phyloP scores from a whole-genome alignment of 176 grass and related monocot genomes.

The Microstegium vimineum region DNA sequence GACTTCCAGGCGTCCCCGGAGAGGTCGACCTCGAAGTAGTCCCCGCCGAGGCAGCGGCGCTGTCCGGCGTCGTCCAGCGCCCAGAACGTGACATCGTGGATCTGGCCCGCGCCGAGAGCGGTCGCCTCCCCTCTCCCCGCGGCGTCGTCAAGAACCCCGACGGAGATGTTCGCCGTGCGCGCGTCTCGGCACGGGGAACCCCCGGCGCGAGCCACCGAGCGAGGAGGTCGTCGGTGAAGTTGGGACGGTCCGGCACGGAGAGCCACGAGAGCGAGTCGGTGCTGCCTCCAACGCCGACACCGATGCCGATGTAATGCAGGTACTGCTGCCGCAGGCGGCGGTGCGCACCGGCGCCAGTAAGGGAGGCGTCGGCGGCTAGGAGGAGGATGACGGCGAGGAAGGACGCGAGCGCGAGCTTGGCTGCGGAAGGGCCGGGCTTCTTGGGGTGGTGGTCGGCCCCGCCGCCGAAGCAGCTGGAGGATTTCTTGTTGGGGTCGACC shows the following conservation, averaged over 20 bases:
- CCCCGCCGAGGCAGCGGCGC: conserved; percentile 74
- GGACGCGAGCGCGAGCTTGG: conserved; percentile 44
- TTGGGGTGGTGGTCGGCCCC: conserved; percentile 7
- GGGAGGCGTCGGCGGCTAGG: conserved; percentile 36
- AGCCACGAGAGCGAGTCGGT: conserved; percentile 47
- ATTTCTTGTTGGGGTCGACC: neutral
- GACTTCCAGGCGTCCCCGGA: conserved; percentile 72
- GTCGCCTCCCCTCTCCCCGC: neutral
- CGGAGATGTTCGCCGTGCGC: conserved; percentile 60
- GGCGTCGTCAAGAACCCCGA: conserved; percentile 35
- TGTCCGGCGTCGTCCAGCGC: conserved; percentile 56
- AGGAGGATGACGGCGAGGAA: conserved; percentile 37
- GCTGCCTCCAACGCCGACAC: neutral
- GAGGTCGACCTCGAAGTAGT: conserved; percentile 96
- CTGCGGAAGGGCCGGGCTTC: conserved; percentile 17
- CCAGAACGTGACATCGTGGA: conserved; percentile 59
- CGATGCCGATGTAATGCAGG: conserved; percentile 30
- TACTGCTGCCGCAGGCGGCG: conserved; percentile 29
- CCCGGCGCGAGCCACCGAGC: conserved; percentile 62
- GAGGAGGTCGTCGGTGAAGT: conserved; percentile 79
- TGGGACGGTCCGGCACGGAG: conserved; percentile 37
- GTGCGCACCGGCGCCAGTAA: conserved; percentile 31
- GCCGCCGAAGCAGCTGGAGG: neutral
- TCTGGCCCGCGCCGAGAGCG: conserved; percentile 41
- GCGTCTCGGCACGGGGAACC: conserved; percentile 60